Conservation (phyloP, 2,329 filamentous ascomycete genomes). For the Penicillium sp. region DNA sequence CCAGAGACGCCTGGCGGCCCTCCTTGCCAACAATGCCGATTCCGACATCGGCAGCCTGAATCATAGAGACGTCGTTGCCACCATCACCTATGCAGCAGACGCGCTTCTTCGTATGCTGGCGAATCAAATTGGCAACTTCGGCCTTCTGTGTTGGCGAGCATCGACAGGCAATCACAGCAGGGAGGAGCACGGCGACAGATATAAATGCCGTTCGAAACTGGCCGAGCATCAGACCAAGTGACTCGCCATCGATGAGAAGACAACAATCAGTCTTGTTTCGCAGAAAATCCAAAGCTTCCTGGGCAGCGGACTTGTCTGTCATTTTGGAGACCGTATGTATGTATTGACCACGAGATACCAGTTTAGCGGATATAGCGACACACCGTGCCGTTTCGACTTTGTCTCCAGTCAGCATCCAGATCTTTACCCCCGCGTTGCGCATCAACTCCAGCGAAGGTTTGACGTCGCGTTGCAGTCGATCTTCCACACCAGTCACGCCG, state of each 20-base stretch:
- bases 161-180: conserved; percentile 89
- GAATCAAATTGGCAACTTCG: conserved; percentile 84
- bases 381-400: conserved; percentile 97
- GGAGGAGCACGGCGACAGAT: conserved; percentile 75
- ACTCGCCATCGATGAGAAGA: conserved; percentile 91
- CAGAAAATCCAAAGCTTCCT: conserved; percentile 82
- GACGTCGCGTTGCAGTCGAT: conserved; percentile 91
- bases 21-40: conserved; percentile 98
- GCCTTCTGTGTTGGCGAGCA: conserved; percentile 97
- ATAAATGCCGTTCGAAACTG: conserved; percentile 84
- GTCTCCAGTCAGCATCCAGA: conserved; percentile 99
- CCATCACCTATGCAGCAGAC: conserved; percentile 97
- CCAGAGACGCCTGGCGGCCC: conserved; percentile 86
- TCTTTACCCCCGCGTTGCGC: conserved; percentile 95
- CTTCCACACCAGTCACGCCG: conserved; percentile 96
- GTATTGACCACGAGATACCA: conserved; percentile 88
- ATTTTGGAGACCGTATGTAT: conserved; percentile 89
- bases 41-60: conserved; percentile 94
- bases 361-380: conserved; percentile 88
- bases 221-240: conserved; percentile 71
- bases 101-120: conserved; percentile 84
- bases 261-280: conserved; percentile 80
- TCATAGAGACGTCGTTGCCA: conserved; percentile 98
- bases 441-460: conserved; percentile 92
- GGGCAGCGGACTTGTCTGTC: conserved; percentile 74